Evolutionary conservation across 345 rosid genomes (phyloP).

Genomic region (Citrus reticulata): DNA sequence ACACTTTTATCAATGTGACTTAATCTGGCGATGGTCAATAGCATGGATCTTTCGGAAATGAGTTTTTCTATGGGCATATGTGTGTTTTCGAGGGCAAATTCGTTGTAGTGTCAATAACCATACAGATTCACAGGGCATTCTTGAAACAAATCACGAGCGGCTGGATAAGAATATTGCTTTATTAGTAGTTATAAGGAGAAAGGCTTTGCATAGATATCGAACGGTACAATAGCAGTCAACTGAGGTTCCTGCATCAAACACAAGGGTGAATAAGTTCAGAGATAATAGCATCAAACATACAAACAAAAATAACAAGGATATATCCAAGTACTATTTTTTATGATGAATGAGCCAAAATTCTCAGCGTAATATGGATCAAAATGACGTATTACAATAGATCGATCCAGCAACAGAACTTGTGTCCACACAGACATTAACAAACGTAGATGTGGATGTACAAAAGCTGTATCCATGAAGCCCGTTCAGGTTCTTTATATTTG

Average conservation of each 20-base stretch:
- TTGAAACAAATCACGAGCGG: neutral
- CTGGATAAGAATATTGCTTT: neutral
- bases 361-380: neutral
- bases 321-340: neutral
- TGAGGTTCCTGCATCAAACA: constrained; percentile 79
- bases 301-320: neutral
- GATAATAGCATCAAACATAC: neutral
- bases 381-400: neutral
- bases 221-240: constrained; percentile 51
- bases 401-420: neutral
- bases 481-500: neutral
- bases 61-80: no score
- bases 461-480: neutral
- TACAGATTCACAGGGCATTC: constrained; percentile 1
- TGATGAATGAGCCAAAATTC: neutral
- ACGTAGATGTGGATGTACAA: neutral
- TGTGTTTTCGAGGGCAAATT: no score
- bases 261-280: neutral
- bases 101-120: neutral
- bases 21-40: no score
- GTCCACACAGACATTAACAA: neutral
- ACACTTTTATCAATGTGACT: no score
- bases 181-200: constrained; percentile 42
- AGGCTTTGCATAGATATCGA: constrained; percentile 58
- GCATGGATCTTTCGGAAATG: no score